Conservation (phyloP, 768 basidiomycete genomes). For the Hygrocybe punicea region DNA sequence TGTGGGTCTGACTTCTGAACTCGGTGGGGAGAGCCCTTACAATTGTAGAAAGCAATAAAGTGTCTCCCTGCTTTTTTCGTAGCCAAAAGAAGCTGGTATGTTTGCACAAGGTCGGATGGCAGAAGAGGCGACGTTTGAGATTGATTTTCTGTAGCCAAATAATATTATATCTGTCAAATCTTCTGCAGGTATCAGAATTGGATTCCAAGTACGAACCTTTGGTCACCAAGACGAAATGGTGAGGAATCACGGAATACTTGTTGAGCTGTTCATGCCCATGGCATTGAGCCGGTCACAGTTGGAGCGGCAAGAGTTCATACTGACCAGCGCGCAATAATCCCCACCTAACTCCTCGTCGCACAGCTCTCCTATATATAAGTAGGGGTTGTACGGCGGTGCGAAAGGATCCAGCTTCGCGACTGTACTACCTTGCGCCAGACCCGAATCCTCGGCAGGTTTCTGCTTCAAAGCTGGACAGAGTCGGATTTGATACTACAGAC, state of each 20-base stretch:
- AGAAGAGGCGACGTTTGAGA: constrained; percentile 77
- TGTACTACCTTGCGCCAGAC: constrained; percentile 28
- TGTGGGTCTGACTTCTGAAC: neutral
- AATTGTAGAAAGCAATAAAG: constrained; percentile 89
- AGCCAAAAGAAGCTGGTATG: constrained; percentile 70
- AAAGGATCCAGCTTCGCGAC: constrained; percentile 61
- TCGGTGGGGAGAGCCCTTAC: constrained; percentile 39
- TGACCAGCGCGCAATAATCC: constrained; percentile 68
- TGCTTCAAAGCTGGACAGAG: constrained; percentile 81
- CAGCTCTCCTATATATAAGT: constrained; percentile 73
- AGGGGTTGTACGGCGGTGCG: constrained; percentile 76
- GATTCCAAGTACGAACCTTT: constrained; percentile 50
- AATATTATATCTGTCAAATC: neutral
- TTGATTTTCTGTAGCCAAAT: constrained; percentile 52
- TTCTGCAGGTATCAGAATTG: too few relatives aligned
- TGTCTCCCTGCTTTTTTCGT: constrained; percentile 56
- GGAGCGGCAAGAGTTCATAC: constrained; percentile 19
- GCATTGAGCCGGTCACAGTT: neutral
- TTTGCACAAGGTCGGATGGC: constrained; percentile 74
- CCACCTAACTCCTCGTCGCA: constrained; percentile 54
- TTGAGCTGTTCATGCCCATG: constrained; percentile 55
- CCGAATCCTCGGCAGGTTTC: constrained; percentile 58
- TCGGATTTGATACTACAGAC: constrained; percentile 74
- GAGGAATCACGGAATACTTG: constrained; percentile 79
- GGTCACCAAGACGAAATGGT: constrained; percentile 84